Evolutionary conservation across 495 filamentous ascomycete genomes (phyloP).

Genomic region (Neurospora tetraspora): DNA sequence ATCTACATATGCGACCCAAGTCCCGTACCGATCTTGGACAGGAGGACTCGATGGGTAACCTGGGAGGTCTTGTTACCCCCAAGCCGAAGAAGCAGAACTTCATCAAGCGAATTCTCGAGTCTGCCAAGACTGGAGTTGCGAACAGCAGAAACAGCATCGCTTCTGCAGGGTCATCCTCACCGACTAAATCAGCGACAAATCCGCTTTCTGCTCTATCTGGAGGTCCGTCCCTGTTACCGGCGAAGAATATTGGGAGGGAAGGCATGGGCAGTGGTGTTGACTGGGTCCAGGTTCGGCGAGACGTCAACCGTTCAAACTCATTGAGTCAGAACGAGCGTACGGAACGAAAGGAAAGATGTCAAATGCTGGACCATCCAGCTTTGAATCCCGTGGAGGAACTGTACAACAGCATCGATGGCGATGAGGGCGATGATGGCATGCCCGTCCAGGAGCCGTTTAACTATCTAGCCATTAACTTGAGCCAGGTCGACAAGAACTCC

Average conservation of each 20-base stretch:
- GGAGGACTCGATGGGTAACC: conserved; percentile 39
- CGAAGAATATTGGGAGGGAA: conserved; percentile 50
- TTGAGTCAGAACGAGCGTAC: conserved; percentile 77
- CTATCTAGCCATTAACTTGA: conserved; percentile 68
- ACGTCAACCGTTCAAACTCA: conserved; percentile 91
- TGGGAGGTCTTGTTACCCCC: conserved; percentile 68
- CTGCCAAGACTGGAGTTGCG: conserved; percentile 87
- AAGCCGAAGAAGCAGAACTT: conserved; percentile 90
- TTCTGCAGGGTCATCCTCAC: conserved; percentile 37
- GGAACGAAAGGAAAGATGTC: conserved; percentile 82
- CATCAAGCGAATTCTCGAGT: conserved; percentile 92
- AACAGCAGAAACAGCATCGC: conserved; percentile 80
- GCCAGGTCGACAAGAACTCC: conserved; percentile 88
- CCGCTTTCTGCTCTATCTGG: conserved; percentile 4
- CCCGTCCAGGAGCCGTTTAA: conserved; percentile 76
- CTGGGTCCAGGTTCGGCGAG: conserved; percentile 92
- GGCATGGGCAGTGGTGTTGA: conserved; percentile 58
- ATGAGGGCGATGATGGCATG: conserved; percentile 77
- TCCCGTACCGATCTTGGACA: conserved; percentile 35
- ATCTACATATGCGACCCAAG: conserved; percentile 28
- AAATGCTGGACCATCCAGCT: conserved; percentile 87
- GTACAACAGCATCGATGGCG: conserved; percentile 75
- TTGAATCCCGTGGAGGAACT: conserved; percentile 83
- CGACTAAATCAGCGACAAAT: background rate
- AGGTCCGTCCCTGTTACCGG: conserved; percentile 26